Evolutionary conservation across 768 basidiomycete genomes (phyloP).

Genomic region (Amanita pallidorosea): DNA sequence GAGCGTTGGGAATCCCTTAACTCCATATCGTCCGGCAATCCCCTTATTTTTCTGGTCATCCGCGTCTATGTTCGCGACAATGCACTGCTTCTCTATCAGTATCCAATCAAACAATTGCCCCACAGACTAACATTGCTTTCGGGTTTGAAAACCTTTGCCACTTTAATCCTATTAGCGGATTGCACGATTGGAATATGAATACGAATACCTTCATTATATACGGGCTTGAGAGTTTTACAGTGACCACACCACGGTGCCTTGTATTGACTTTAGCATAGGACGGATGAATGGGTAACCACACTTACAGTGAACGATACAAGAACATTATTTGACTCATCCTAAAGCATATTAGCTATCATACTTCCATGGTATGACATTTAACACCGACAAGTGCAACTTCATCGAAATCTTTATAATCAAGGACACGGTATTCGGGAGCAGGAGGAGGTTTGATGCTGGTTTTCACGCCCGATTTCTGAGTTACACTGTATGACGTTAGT

Average conservation of each 20-base stretch:
- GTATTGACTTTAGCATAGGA: constrained; percentile 5
- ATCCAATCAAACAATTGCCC: not conserved
- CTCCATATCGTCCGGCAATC: constrained; percentile 59
- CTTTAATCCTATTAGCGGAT: constrained; percentile 20
- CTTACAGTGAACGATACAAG: constrained; percentile 74
- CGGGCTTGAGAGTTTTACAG: constrained; percentile 86
- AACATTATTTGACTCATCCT: constrained; percentile 70
- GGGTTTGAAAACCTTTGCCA: constrained; percentile 66
- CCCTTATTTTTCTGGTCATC: constrained; percentile 74
- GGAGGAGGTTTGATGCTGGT: constrained; percentile 84
- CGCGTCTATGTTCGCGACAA: constrained; percentile 87
- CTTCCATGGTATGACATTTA: not conserved
- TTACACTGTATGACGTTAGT: constrained; percentile 37
- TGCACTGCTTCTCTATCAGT: constrained; percentile 42
- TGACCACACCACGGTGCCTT: constrained; percentile 85
- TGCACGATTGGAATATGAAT: not conserved
- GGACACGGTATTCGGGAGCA: constrained; percentile 53
- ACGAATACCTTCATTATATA: constrained; percentile 62
- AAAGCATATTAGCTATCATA: not conserved
- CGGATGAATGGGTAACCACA: constrained; percentile 7
- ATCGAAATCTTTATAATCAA: constrained; percentile 69
- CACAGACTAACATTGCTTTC: constrained; percentile 54
- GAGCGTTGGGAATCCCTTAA: constrained; percentile 84
- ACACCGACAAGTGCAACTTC: constrained; percentile 52
- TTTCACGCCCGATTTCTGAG: constrained; percentile 67